Conservation (phyloP, 148 eudicot species). For the Rhododendron ferrugineum region DNA sequence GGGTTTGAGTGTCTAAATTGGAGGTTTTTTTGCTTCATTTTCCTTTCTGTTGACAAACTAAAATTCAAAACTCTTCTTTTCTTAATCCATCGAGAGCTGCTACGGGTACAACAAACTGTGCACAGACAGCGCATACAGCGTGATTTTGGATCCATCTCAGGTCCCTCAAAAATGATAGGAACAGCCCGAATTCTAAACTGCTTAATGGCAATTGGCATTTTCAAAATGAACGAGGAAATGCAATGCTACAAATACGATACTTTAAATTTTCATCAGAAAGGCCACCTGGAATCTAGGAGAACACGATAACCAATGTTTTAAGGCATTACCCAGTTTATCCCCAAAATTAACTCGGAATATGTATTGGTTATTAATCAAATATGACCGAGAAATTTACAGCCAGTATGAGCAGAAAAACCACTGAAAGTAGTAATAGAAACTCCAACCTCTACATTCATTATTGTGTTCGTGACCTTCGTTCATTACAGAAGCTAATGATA, state of each 20-base stretch:
- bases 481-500: conserved; percentile 14
- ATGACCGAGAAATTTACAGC: neutral
- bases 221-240: neutral
- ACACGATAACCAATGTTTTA: neutral
- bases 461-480: conserved; percentile 6
- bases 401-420: neutral
- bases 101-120: too few relatives aligned
- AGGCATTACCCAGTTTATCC: neutral
- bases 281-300: neutral
- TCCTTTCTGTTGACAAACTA: too few relatives aligned
- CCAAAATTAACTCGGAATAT: neutral
- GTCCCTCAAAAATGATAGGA: too few relatives aligned
- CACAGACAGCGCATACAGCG: too few relatives aligned
- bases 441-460: neutral
- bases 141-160: too few relatives aligned
- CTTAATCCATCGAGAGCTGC: too few relatives aligned
- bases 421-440: neutral
- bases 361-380: too few relatives aligned
- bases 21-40: too few relatives aligned
- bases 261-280: neutral
- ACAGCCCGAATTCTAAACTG: neutral
- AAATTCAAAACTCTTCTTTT: too few relatives aligned
- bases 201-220: neutral
- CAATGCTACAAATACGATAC: neutral
- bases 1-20: neutral